Base-by-base conservation (phyloP, 1,139 yeast species). In the Geotrichum cucujoidarum region DNA sequence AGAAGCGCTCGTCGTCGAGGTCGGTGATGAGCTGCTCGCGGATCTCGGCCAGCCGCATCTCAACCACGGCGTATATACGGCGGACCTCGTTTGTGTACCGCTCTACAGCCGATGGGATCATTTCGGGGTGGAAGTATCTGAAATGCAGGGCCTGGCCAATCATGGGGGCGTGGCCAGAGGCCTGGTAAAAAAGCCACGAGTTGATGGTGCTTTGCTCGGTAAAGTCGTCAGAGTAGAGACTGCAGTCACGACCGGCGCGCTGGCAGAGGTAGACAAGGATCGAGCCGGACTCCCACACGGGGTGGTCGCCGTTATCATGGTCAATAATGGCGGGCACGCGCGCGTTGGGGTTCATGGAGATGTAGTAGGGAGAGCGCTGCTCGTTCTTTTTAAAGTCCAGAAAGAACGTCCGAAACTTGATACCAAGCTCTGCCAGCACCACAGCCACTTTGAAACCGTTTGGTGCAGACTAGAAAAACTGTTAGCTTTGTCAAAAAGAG, bases 131-230 rank as follows among this genome's bases (percentile, higher is more conserved):
- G 74, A 89, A 89, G 66, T 86, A 87, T 60, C 92, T 75, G 71
- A 90, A 90, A 72, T 90, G 97, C 58, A 89, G 75, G 2, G 97
- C 97, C 66, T 90, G 97, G 20, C 97, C 97, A 60, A 90, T 87
- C 95, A 90, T 90, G 25, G 97, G 97, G 0, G 97, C 95, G 64
- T 89, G 97, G n/a, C 97, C 97, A 13, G 95, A 83, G 3, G 97
- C 89, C 68, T 90, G 97, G 72, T 89, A 89, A 63, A 88, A 90
- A 41, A 90, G 74, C 97, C 97, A 90, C 17, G 90, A 80, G 52
- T 81, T 76, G 52, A 90, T 87, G 61, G 83, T 90, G n/a, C 89
- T 76, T 69, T 89, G 96, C 58, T 87, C 96, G 4, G 80, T 74
- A 47, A 84, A 66, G 63, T 83, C 84, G 53, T 80, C 84, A 6